Conservation (phyloP, 345 rosid species). For the Geranium brycei region DNA sequence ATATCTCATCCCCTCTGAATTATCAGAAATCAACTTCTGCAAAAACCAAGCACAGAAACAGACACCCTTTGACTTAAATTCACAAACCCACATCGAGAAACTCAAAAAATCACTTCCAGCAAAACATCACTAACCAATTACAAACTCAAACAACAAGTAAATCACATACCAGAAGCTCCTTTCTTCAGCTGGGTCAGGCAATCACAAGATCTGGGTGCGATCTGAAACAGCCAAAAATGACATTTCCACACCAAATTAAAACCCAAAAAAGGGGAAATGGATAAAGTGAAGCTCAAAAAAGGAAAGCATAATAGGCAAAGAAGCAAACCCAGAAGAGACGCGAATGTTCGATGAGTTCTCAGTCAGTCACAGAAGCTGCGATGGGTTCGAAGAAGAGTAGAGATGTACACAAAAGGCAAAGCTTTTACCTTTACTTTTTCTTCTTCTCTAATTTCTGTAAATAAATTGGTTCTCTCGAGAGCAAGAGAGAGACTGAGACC, state of each 20-base stretch:
- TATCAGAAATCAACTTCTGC: slow-evolving; percentile 2
- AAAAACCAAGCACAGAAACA: background rate
- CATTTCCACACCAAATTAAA: background rate
- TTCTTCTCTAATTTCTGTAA: too few species aligned
- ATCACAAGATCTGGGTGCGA: slow-evolving; percentile 19
- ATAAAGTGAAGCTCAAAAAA: background rate
- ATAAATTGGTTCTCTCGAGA: too few species aligned
- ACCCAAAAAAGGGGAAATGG: background rate
- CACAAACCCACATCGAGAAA: slow-evolving; percentile 18
- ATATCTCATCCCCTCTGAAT: background rate
- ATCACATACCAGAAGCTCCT: slow-evolving; percentile 14
- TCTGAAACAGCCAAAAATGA: slow-evolving; percentile 15
- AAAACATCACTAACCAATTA: background rate
- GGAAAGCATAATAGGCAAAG: background rate
- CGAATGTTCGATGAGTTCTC: slow-evolving; percentile 9
- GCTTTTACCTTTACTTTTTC: too few species aligned
- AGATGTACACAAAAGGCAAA: background rate
- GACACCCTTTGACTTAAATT: slow-evolving; percentile 17
- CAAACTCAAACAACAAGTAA: background rate
- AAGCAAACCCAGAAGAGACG: slow-evolving; percentile 7
- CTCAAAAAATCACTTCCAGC: background rate
- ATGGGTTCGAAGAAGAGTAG: slow-evolving; percentile 9
- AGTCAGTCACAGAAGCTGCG: slow-evolving; percentile 5
- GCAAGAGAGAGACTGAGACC: too few species aligned
- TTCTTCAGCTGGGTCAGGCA: slow-evolving; percentile 9